Percentiles rank a stretch among this genome's conserved stretches.
These are phyloP conservation scores for Rhizophagus clarus DNA, from an alignment of 192 early-diverging fungal genomes.

Conservation along the genomic window DNA sequence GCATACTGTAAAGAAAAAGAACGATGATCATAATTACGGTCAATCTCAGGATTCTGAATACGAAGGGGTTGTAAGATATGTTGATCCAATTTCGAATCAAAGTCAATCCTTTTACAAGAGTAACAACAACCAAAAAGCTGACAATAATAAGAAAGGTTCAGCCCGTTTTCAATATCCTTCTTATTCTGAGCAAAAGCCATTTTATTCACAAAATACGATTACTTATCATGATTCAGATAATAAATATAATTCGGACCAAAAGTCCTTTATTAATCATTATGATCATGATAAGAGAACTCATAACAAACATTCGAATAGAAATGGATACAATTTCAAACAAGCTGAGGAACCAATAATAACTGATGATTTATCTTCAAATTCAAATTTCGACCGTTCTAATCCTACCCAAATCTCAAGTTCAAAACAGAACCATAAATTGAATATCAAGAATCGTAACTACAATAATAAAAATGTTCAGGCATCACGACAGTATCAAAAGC, in stretches of 20 bases:
- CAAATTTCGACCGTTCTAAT: background rate
- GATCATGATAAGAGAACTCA: no score
- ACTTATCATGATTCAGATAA: background rate
- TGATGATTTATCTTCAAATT: background rate
- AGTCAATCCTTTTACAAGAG: no score
- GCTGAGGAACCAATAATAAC: background rate
- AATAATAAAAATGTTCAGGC: no score
- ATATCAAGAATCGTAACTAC: background rate
- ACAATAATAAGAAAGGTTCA: background rate
- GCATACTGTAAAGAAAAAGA: background rate
- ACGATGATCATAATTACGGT: background rate
- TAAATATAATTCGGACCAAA: background rate
- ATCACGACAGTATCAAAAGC: background rate
- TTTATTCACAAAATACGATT: background rate
- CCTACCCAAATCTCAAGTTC: background rate
- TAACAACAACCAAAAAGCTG: no score
- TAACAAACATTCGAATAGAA: no score
- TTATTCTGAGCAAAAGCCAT: background rate
- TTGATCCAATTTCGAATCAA: background rate
- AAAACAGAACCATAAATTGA: background rate
- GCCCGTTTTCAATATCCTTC: no score
- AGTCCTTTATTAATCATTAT: background rate
- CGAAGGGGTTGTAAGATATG: background rate
- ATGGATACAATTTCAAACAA: no score
- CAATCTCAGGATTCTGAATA: background rate